A percentile compares a stretch with the other conserved stretches of the same genome.
These are phyloP conservation scores for Nemania serpens DNA, from an alignment of 2,329 filamentous ascomycete genomes.

Conservation along the genomic window DNA sequence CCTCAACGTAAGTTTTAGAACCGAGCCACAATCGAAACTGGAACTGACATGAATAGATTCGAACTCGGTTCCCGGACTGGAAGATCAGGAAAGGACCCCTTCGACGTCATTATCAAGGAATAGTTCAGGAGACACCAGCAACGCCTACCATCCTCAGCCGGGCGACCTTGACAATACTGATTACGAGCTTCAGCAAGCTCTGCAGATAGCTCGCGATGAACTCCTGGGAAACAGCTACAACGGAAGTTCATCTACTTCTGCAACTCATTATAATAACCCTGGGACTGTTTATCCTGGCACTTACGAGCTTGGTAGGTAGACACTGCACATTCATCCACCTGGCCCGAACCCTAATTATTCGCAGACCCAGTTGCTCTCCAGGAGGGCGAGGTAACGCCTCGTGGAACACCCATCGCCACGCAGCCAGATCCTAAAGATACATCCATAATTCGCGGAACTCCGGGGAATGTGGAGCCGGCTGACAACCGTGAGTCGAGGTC, in stretches of 20 bases:
- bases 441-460: conserved; percentile 34
- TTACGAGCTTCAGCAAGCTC: conserved; percentile 32
- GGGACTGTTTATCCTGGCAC: conserved; percentile 31
- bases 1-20: conserved; percentile 15
- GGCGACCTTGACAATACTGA: conserved; percentile 20
- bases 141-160: conserved; percentile 25
- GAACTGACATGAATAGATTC: conserved; percentile 13
- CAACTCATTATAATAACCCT: conserved; percentile 21
- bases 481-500: conserved; percentile 32
- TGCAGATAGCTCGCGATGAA: conserved; percentile 29
- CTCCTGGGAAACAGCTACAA: conserved; percentile 27
- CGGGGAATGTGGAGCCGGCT: conserved; percentile 31
- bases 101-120: neutral
- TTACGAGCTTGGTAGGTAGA: conserved; percentile 33
- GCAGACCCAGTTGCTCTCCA: conserved; percentile 25
- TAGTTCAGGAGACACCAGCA: neutral
- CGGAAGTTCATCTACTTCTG: conserved; percentile 33
- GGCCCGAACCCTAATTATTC: neutral
- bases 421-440: conserved; percentile 22
- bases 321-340: neutral
- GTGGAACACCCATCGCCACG: conserved; percentile 23
- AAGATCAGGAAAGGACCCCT: neutral
- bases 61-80: neutral
- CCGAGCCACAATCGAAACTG: neutral
- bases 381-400: conserved; percentile 29